These are phyloP conservation scores for Pestalotiopsis sp. DNA, from an alignment of 2,329 filamentous ascomycete species.

Conservation along the genomic window DNA sequence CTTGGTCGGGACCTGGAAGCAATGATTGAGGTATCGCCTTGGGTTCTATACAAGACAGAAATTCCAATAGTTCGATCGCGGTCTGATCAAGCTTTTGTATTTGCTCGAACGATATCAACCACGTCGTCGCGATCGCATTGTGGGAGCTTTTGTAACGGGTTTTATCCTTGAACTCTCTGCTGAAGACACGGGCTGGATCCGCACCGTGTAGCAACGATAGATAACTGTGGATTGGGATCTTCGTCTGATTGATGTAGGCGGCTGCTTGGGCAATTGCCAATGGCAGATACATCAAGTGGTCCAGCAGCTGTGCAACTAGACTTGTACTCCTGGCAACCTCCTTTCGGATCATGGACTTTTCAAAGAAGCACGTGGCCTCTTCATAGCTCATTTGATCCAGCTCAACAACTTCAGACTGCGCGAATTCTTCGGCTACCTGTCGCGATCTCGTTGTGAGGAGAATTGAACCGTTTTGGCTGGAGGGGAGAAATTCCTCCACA, in stretches of 20 bases:
- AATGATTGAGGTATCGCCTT: constrained; percentile 40
- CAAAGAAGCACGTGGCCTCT: constrained; percentile 29
- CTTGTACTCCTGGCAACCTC: constrained; percentile 17
- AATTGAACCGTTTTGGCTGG: constrained; percentile 27
- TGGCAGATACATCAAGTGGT: constrained; percentile 39
- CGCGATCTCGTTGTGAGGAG: constrained; percentile 40
- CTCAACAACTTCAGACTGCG: constrained; percentile 26
- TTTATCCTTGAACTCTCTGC: constrained; percentile 35
- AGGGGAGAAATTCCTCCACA: not conserved
- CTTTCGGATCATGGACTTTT: constrained; percentile 25
- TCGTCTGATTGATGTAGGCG: constrained; percentile 38
- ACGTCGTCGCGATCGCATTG: constrained; percentile 40
- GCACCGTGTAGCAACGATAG: constrained; percentile 33
- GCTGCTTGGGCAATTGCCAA: constrained; percentile 41
- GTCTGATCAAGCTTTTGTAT: constrained; percentile 29
- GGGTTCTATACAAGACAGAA: constrained; percentile 42
- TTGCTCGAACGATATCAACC: constrained; percentile 42
- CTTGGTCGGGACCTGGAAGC: constrained; percentile 20
- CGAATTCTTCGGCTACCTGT: constrained; percentile 29
- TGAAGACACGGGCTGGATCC: constrained; percentile 33
- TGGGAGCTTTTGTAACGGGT: constrained; percentile 22
- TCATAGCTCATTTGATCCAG: constrained; percentile 29
- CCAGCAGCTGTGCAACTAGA: constrained; percentile 25
- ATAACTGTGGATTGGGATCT: constrained; percentile 32
- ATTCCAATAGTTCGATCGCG: constrained; percentile 39